Percentiles rank a stretch among this genome's conserved stretches.
These are phyloP conservation scores for Stagonosporopsis vannaccii DNA, from an alignment of 2,329 filamentous ascomycete species.

Conservation along the genomic window DNA sequence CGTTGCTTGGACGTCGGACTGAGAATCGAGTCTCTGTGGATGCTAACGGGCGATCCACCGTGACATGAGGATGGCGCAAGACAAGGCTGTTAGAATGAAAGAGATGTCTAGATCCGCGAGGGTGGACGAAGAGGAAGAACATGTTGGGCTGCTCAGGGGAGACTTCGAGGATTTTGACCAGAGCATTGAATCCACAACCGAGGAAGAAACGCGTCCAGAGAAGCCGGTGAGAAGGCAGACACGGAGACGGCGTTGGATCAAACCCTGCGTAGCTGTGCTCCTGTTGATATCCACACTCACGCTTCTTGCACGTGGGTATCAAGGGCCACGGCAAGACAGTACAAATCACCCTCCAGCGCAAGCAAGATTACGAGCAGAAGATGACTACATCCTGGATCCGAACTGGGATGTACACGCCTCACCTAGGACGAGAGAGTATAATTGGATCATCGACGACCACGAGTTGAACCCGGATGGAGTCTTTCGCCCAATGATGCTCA, in stretches of 20 bases:
- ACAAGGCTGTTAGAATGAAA: not conserved
- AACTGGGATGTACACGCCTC: slow-evolving; percentile 63
- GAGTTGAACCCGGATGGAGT: too few species aligned
- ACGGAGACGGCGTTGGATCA: not conserved
- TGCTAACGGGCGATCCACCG: too few species aligned
- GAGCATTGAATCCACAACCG: slow-evolving; percentile 6
- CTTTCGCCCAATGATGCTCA: too few species aligned
- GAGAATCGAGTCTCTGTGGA: too few species aligned
- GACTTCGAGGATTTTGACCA: slow-evolving; percentile 15
- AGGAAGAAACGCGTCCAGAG: not conserved
- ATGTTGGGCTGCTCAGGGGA: slow-evolving; percentile 28
- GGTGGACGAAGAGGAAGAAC: slow-evolving; percentile 23
- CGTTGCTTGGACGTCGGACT: too few species aligned
- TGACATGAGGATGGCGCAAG: too few species aligned
- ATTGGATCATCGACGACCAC: too few species aligned
- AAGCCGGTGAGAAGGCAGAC: not conserved
- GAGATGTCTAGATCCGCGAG: not conserved
- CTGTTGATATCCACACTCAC: not conserved
- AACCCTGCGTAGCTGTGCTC: not conserved
- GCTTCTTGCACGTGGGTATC: too few species aligned
- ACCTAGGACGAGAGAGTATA: slow-evolving; percentile 61
- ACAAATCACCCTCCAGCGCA: too few species aligned
- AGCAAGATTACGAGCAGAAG: not conserved
- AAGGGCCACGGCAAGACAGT: too few species aligned
- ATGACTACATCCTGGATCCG: slow-evolving; percentile 60